Conservation (phyloP, 306 rosid species). For the Rosa rugosa region DNA sequence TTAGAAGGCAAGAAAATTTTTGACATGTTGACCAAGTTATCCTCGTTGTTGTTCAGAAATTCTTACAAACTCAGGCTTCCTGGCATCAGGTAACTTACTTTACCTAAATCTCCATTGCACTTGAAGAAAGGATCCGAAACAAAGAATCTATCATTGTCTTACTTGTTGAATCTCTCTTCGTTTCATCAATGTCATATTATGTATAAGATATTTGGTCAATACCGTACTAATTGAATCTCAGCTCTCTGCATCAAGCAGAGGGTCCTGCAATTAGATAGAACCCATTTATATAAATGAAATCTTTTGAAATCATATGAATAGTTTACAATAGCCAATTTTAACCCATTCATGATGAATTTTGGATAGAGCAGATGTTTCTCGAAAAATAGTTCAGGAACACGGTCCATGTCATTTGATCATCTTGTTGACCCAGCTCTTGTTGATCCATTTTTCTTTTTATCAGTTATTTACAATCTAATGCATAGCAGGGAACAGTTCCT, state of each 20-base stretch:
- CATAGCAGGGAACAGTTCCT: background rate
- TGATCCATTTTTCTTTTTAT: too few species aligned
- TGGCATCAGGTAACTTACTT: background rate
- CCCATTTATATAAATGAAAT: too few species aligned
- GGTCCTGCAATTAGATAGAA: too few species aligned
- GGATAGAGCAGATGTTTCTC: too few species aligned
- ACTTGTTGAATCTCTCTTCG: background rate
- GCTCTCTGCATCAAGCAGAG: too few species aligned
- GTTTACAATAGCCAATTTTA: too few species aligned
- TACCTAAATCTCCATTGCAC: background rate
- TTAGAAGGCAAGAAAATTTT: conserved; percentile 29
- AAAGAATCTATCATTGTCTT: background rate
- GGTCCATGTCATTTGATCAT: too few species aligned
- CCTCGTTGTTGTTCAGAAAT: background rate
- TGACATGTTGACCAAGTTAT: conserved; percentile 20
- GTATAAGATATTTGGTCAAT: background rate
- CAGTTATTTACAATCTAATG: too few species aligned
- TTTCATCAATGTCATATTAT: background rate
- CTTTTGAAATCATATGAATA: too few species aligned
- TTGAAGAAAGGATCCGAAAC: background rate
- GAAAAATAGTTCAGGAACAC: too few species aligned
- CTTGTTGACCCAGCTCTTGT: too few species aligned
- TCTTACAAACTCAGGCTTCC: background rate
- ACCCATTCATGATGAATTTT: too few species aligned
- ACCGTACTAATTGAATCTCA: background rate